phyloP scores from a whole-genome alignment of 2,329 filamentous ascomycete genomes.

The Alternaria angustiovoidea region DNA sequence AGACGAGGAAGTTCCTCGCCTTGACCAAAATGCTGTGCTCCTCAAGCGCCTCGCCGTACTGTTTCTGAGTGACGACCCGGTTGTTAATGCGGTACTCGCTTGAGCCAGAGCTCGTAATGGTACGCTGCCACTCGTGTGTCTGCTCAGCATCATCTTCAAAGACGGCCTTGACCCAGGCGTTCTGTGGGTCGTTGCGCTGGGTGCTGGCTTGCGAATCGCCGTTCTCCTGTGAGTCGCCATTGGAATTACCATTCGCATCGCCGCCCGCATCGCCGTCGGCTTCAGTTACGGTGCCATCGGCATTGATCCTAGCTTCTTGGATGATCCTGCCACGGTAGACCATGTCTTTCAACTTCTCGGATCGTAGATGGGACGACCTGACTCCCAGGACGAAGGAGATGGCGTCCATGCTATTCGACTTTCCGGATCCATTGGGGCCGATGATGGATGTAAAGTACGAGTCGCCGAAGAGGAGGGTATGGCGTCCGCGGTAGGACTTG shows the following conservation, averaged over 20 bases:
- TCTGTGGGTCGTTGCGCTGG: conserved; percentile 81
- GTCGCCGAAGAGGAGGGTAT: conserved; percentile 92
- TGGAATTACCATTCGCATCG: conserved; percentile 37
- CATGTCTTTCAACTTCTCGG: conserved; percentile 89
- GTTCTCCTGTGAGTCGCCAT: conserved; percentile 57
- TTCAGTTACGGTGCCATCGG: conserved; percentile 78
- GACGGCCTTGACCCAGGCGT: conserved; percentile 98
- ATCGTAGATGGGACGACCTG: conserved; percentile 97
- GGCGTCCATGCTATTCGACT: conserved; percentile 99
- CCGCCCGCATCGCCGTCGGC: conserved; percentile 48
- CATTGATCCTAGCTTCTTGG: conserved; percentile 90
- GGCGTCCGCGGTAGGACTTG: conserved; percentile 99
- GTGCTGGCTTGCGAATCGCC: conserved; percentile 67
- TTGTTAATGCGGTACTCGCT: conserved; percentile 99
- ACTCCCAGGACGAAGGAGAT: conserved; percentile 99
- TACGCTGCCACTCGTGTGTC: conserved; percentile 94
- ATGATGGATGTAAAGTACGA: conserved; percentile 99
- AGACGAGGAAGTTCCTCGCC: conserved; percentile 96
- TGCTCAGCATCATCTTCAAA: conserved; percentile 97
- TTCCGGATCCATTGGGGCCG: conserved; percentile 98
- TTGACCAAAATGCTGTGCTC: conserved; percentile 97
- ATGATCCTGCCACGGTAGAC: conserved; percentile 95
- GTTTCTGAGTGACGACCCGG: conserved; percentile 82
- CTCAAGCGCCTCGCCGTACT: conserved; percentile 94
- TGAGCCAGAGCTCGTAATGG: conserved; percentile 84